A percentile compares a stretch with the other conserved stretches of the same genome.
Evolutionary conservation across 2,329 filamentous ascomycete species (phyloP).

Genomic region (Fusarium luffae): DNA sequence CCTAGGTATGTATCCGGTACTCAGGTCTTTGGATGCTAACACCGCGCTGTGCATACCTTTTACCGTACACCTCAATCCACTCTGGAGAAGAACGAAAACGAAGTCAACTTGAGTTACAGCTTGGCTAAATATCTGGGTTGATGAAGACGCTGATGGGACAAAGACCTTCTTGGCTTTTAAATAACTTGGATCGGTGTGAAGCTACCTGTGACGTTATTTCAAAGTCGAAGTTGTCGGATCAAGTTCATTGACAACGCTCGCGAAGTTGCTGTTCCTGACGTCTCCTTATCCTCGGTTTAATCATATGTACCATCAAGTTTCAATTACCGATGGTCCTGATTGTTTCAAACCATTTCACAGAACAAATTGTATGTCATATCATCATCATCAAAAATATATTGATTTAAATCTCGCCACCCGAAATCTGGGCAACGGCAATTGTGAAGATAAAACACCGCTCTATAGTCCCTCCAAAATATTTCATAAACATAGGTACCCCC

Average conservation of each 20-base stretch:
- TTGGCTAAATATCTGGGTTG: neutral
- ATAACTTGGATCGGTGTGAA: neutral
- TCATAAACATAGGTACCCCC: slow-evolving; percentile 34
- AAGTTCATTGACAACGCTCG: neutral
- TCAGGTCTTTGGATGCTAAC: neutral
- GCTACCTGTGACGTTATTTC: neutral
- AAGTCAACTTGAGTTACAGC: neutral
- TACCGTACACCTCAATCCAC: neutral
- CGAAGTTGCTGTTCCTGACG: neutral
- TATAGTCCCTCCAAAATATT: slow-evolving; percentile 29
- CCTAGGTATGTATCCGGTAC: neutral
- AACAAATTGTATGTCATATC: neutral
- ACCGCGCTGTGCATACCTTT: neutral
- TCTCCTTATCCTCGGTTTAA: neutral
- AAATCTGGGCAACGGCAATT: slow-evolving; percentile 26
- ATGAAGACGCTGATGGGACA: neutral
- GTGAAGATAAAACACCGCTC: slow-evolving; percentile 37
- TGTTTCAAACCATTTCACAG: neutral
- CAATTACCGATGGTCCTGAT: neutral
- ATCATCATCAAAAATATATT: slow-evolving; percentile 12
- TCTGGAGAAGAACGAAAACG: neutral
- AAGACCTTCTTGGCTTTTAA: neutral
- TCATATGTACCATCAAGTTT: neutral
- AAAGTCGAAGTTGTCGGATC: neutral
- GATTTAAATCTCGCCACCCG: slow-evolving; percentile 38